Evolutionary conservation across 495 filamentous ascomycete species (phyloP).

Genomic region (Aspergillus ellipticus): DNA sequence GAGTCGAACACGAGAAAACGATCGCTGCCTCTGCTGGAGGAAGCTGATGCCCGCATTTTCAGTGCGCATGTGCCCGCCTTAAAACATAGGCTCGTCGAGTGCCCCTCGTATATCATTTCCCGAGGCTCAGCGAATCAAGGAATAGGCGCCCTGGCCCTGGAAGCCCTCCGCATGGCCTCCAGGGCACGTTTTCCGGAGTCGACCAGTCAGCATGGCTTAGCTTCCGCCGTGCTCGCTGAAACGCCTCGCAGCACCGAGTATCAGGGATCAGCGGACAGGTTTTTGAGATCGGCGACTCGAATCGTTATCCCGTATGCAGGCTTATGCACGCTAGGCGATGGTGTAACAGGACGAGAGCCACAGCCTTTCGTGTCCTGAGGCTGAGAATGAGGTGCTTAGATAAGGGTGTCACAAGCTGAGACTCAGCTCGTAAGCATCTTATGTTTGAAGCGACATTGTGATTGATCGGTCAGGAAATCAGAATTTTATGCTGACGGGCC

Average conservation of each 20-base stretch:
- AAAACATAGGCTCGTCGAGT: background rate
- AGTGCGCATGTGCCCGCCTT: background rate
- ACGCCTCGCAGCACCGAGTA: background rate
- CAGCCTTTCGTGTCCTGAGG: background rate
- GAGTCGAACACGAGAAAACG: background rate
- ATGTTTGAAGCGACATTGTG: background rate
- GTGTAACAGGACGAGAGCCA: constrained; percentile 1
- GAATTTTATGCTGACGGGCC: constrained; percentile 13
- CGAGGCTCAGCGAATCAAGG: constrained; percentile 6
- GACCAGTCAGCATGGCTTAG: constrained; percentile 11
- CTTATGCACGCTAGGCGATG: constrained; percentile 3
- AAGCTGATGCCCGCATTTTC: background rate
- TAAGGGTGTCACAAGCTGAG: constrained; percentile 1
- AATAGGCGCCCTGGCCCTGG: constrained; percentile 7
- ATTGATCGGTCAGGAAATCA: constrained; percentile 5
- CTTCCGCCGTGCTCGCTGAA: background rate
- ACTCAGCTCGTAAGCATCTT: background rate
- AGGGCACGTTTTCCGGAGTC: background rate
- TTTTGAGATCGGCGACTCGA: constrained; percentile 1
- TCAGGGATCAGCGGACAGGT: constrained; percentile 2
- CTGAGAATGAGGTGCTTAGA: background rate
- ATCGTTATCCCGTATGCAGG: constrained; percentile 4
- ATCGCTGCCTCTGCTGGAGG: background rate
- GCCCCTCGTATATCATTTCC: background rate
- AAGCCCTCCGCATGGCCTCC: background rate